phyloP scores from a whole-genome alignment of 2,329 filamentous ascomycete genomes.

The Emericellopsis atlantica region DNA sequence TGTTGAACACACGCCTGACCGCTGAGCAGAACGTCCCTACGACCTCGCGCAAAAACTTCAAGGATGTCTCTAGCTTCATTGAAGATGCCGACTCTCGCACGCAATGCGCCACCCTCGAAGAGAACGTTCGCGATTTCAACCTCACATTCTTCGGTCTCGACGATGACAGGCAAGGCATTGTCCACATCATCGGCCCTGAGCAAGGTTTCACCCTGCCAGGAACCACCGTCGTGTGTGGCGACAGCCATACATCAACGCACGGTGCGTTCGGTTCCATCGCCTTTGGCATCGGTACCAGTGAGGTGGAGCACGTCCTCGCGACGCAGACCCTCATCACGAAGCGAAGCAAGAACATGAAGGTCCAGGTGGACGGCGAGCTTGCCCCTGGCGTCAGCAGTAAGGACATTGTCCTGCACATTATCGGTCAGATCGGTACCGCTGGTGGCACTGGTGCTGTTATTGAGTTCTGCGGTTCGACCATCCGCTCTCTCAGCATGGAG shows the following conservation, averaged over 20 bases:
- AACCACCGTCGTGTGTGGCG: conserved; percentile 93
- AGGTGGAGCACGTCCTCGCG: conserved; percentile 92
- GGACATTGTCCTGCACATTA: conserved; percentile 85
- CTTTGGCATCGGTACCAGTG: conserved; percentile 94
- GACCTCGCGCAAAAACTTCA: conserved; percentile 78
- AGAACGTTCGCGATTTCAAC: conserved; percentile 94
- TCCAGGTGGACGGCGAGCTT: conserved; percentile 86
- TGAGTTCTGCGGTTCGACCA: conserved; percentile 93
- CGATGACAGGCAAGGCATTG: conserved; percentile 95
- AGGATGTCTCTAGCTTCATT: conserved; percentile 88
- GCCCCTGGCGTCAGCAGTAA: conserved; percentile 90
- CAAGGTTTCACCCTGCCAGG: conserved; percentile 97
- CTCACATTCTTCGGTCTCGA: conserved; percentile 94
- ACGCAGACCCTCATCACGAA: conserved; percentile 93
- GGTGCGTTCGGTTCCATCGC: conserved; percentile 91
- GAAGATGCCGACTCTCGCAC: conserved; percentile 86
- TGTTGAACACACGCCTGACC: not conserved
- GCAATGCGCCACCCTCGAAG: conserved; percentile 91
- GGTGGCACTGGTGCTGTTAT: conserved; percentile 92
- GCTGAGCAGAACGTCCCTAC: conserved; percentile 75
- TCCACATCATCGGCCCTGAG: conserved; percentile 96
- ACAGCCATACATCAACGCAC: conserved; percentile 96
- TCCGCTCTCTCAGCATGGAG: conserved; percentile 83
- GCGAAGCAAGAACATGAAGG: conserved; percentile 96
- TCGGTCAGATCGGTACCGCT: conserved; percentile 87